These are phyloP conservation scores for Teratosphaeria gauchensis DNA, from an alignment of 2,329 filamentous ascomycete genomes.

Conservation along the genomic window DNA sequence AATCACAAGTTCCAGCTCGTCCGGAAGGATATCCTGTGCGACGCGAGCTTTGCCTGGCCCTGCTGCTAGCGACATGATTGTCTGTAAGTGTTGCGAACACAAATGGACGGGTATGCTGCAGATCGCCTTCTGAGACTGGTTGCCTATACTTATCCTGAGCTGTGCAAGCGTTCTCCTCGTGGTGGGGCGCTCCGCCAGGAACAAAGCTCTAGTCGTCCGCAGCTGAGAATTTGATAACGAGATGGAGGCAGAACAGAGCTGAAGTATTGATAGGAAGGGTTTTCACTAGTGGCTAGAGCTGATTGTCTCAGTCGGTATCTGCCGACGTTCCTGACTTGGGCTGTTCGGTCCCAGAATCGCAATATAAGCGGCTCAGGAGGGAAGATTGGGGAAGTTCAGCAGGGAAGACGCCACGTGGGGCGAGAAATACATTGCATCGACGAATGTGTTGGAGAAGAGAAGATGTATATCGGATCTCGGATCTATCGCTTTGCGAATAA, in stretches of 20 bases:
- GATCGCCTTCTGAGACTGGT: neutral
- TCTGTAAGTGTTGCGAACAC: neutral
- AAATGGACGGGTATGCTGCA: neutral
- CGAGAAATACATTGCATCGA: neutral
- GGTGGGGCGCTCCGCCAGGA: neutral
- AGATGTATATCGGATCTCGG: neutral
- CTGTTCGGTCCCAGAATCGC: neutral
- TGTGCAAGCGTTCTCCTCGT: neutral
- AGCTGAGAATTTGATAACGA: neutral
- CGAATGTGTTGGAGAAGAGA: neutral
- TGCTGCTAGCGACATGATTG: slow-evolving; percentile 49
- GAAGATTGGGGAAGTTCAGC: neutral
- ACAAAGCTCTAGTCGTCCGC: neutral
- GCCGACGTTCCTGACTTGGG: neutral
- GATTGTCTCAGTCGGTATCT: neutral
- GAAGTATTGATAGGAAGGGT: neutral
- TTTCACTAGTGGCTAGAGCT: neutral
- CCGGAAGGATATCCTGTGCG: slow-evolving; percentile 28
- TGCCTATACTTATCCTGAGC: neutral
- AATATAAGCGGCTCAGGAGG: neutral
- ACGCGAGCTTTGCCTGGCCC: slow-evolving; percentile 47
- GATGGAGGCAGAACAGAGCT: neutral
- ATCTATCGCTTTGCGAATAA: neutral
- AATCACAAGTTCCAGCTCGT: slow-evolving; percentile 43
- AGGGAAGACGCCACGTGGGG: neutral